Percentiles rank a stretch among this genome's conserved stretches.
phyloP scores from a whole-genome alignment of 2,329 filamentous ascomycete species.

The Claviceps cyperi region DNA sequence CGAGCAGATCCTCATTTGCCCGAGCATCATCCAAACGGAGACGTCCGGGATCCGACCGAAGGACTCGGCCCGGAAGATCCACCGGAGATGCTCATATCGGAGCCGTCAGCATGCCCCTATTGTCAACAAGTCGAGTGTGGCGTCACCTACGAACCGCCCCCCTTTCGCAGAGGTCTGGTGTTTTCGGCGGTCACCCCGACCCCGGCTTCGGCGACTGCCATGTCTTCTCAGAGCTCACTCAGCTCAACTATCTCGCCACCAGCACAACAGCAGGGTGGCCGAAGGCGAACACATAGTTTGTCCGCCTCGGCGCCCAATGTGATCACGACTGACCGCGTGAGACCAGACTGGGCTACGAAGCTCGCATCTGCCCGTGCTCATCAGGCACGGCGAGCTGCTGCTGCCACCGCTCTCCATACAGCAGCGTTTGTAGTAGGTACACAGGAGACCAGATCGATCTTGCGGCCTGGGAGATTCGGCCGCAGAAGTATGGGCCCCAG shows the following conservation, averaged over 20 bases:
- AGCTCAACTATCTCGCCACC: slow-evolving; percentile 39
- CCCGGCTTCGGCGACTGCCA: slow-evolving; percentile 43
- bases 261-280: slow-evolving; percentile 21
- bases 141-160: slow-evolving; percentile 82
- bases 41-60: slow-evolving; percentile 21
- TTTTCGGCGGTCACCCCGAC: slow-evolving; percentile 40
- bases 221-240: slow-evolving; percentile 76
- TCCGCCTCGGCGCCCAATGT: slow-evolving; percentile 76
- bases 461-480: slow-evolving; percentile 37
- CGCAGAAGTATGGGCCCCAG: slow-evolving; percentile 32
- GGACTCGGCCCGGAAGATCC: slow-evolving; percentile 31
- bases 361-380: slow-evolving; percentile 73
- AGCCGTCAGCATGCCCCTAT: slow-evolving; percentile 85
- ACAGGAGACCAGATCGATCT: slow-evolving; percentile 33
- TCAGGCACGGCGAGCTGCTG: slow-evolving; percentile 72
- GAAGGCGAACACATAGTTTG: slow-evolving; percentile 43
- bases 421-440: slow-evolving; percentile 82
- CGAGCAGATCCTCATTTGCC: slow-evolving; percentile 81
- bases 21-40: slow-evolving; percentile 50
- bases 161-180: slow-evolving; percentile 70
- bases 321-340: slow-evolving; percentile 80
- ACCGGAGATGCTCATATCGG: slow-evolving; percentile 63
- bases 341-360: slow-evolving; percentile 90
- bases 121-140: slow-evolving; percentile 92
- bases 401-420: slow-evolving; percentile 85